phyloP scores from a whole-genome alignment of 306 rosid genomes.

The Arachis stenosperma region DNA sequence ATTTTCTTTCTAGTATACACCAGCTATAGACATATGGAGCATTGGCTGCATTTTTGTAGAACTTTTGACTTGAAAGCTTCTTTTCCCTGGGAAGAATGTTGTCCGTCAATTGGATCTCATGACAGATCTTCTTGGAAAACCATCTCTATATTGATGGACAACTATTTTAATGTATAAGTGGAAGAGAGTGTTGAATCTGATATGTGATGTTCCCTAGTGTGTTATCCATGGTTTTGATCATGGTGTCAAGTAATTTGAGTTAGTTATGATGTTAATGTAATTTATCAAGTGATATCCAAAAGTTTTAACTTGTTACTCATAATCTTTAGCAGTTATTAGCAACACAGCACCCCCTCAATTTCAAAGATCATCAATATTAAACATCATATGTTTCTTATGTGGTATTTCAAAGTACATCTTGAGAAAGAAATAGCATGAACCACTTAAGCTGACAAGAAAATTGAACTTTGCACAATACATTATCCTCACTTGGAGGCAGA shows the following conservation, averaged over 20 bases:
- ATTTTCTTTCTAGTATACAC: too few relatives aligned
- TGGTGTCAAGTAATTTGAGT: not conserved
- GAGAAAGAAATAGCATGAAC: constrained; percentile 18
- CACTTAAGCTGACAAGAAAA: constrained; percentile 20
- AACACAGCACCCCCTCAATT: too few relatives aligned
- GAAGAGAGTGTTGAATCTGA: constrained; percentile 17
- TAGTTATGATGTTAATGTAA: constrained; percentile 7
- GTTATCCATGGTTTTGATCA: constrained; percentile 26
- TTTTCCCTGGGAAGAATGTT: too few relatives aligned
- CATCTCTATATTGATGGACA: too few relatives aligned
- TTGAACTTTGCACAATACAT: constrained; percentile 30
- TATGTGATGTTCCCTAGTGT: not conserved
- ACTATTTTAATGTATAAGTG: constrained; percentile 19
- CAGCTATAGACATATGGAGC: too few relatives aligned
- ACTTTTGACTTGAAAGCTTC: too few relatives aligned
- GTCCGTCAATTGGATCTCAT: too few relatives aligned
- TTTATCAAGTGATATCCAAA: too few relatives aligned
- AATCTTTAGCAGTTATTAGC: too few relatives aligned
- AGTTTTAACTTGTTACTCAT: too few relatives aligned
- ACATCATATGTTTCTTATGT: constrained; percentile 13
- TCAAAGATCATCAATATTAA: not conserved
- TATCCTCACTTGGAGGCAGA: constrained; percentile 33
- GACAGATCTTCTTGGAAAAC: too few relatives aligned
- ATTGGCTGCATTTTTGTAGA: too few relatives aligned
- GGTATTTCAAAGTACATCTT: not conserved